Evolutionary conservation across 2,329 filamentous ascomycete genomes (phyloP), one percentile per base, ranked within the genome.

Genomic region (Myrmaecium sp.): DNA sequence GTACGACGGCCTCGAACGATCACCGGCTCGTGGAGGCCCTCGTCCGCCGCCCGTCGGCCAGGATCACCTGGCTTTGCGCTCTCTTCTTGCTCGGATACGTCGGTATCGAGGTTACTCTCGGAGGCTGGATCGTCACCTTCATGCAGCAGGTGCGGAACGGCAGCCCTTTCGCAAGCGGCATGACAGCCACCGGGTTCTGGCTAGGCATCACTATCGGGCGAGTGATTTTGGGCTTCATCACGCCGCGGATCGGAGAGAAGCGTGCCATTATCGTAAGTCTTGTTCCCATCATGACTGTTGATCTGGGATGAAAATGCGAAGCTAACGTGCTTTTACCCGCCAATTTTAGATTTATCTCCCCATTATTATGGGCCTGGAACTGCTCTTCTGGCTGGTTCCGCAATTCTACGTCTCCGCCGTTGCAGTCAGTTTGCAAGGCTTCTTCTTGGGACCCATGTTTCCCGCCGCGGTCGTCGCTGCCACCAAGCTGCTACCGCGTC

Each of bases 101-200:
- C 1, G 82, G 82, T 4, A 64, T 69, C 5, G 82, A 92, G 51
- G 75, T 82, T 32, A 70, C 69, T 1, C 56, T 83, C 3, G 74
- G 75, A 12, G 80, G 80, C 10, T 89, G 80, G 80, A 74, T 91
- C 34, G 74, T 81, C 25, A 74, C 74, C 1, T 91, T 92, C 46
- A 91, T 92, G 79, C 69, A 84, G n/a, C 59, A 66, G 12, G 72
- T 83, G 14, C 67, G 83, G 9, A 49, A 74, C 19, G 79, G 73
- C 3, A 63, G 59, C 14, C 57, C 69, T 0, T 86, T 89, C 41
- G 62, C 71, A 2, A 73, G 75, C 17, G 81, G 81, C 3, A 69
- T 89, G 54, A 71, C 69, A 0, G 74, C 72, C 0, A 86, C 79
- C 0, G 74, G 79, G 0, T 91, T 86, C 53, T 92, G 82, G 82